Base-by-base conservation (phyloP, 2,329 filamentous ascomycete genomes). In the Hymenoscyphus infarciens region DNA sequence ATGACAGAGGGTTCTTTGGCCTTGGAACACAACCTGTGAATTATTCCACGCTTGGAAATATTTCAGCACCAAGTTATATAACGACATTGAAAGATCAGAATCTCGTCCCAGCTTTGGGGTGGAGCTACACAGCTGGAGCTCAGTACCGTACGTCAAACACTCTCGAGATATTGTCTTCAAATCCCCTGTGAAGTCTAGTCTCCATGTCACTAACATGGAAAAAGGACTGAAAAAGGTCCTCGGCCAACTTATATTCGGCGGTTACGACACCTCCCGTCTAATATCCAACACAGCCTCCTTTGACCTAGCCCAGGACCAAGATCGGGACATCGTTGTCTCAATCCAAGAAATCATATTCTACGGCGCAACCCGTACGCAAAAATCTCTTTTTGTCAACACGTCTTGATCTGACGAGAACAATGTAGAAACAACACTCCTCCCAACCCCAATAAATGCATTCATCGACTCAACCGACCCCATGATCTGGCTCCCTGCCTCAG, bases 91-190 rank as follows among this genome's bases (percentile, higher is more conserved):
- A 31, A 74, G 74, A 29, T 61, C 64, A 45, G 56, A 61, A 63
- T 22, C 61, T 57, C 55, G 61, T 58, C 29, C 76, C 76, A 13
- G 77, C 76, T 59, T 61, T 75, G 25, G 75, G 73, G 61, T 78
- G 76, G 75, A 76, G 74, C 53, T 79, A 79, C 61, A 79, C 77
- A 10, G 77, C 77, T 11, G 77, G 77, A 3, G 76, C 76, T 16
- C 70, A 69, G 42, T 79, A 79, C 56, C 74, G 76, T 76, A 66
- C 67, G 75, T 61, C 53, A 31, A 2, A n/a, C 8, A 8, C 42
- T 42, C 2, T n/a, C 15, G 2, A 42, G 39, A 49, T n/a, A 42
- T 42, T n/a, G n/a, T n/a, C n/a, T n/a, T n/a, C n/a, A n/a, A n/a
- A n/a, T n/a, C n/a, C n/a, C n/a, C n/a, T n/a, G n/a, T n/a, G n/a